These are phyloP conservation scores for Barnettozyma hawaiiensis DNA, from an alignment of 1,139 yeast genomes.

Conservation along the genomic window DNA sequence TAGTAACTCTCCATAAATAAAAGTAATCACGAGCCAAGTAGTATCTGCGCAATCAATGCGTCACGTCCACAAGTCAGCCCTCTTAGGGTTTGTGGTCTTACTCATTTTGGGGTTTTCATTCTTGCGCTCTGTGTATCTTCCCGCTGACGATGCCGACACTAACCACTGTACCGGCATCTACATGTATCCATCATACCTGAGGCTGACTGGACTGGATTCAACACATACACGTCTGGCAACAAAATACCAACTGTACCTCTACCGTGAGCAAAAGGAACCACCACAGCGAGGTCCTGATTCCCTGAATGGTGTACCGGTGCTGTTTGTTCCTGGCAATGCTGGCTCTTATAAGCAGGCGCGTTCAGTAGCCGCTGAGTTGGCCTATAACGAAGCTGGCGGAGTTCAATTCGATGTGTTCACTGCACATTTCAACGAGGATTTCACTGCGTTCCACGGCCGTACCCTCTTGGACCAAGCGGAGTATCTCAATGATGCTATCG, in stretches of 20 bases:
- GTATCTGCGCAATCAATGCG: conserved; percentile 1
- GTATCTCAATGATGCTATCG: conserved; percentile 81
- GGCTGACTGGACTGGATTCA: conserved; percentile 65
- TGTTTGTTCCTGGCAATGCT: conserved; percentile 96
- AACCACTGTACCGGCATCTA: conserved; percentile 53
- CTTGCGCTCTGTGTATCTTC: neutral
- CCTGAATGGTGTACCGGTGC: conserved; percentile 74
- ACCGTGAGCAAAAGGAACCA: conserved; percentile 63
- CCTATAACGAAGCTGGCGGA: conserved; percentile 25
- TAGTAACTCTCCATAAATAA: neutral
- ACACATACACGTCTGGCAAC: conserved; percentile 67
- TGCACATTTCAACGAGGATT: conserved; percentile 93
- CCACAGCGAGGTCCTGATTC: conserved; percentile 39
- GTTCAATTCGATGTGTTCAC: conserved; percentile 68
- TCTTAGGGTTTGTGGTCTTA: neutral
- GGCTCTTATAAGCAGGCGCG: conserved; percentile 90
- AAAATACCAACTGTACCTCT: conserved; percentile 75
- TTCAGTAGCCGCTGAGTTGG: conserved; percentile 79
- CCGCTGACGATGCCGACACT: conserved; percentile 34
- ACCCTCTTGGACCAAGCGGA: conserved; percentile 93
- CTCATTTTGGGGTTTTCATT: neutral
- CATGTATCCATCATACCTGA: conserved; percentile 77
- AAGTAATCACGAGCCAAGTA: neutral
- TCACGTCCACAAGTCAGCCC: neutral
- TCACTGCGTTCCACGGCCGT: conserved; percentile 94